Base-by-base conservation (phyloP, 441 rosid species). In the Pelargonium citronellum region DNA sequence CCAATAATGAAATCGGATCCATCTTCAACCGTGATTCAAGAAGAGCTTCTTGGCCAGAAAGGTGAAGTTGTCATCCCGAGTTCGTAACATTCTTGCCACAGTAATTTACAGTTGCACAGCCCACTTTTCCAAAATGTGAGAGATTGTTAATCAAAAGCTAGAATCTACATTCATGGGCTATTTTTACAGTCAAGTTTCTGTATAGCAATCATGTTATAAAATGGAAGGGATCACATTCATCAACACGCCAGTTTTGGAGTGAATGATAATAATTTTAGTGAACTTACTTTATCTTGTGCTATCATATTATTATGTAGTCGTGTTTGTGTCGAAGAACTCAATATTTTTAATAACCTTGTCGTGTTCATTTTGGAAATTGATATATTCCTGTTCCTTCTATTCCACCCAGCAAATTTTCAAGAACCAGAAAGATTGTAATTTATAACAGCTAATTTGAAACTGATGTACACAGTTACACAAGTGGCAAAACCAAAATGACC, bases 61-160 rank as follows among this genome's bases (percentile, higher is more conserved):
- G 84, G 80, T 69, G 89, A 87, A 80, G 88, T 83, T 73, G 90
- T 63, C 78, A 58, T 68, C 77, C 88, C 72, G 83, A 27, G 13
- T 62, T 10, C 20, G 8, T 9, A 20, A 24, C 30, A 16, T 17
- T 19, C 12, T 24, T 20, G 37, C 64, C 27, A 24, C 41, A 22
- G 27, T 22, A 60, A 37, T 22, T 20, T 0, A 62, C 16, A 46
- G 10, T 9, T 44, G 10, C 49, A 44, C 49, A 44, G 49, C 13
- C 13, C 10, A 44, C 13, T 44, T 11, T 1, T 44, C 49, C 13
- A 2, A 44, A 44, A 9, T 44, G 49, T 9, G 3, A 44, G 44
- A 8, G 49, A 34, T 3, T 34, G 39, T 34, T 34, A 39, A 39
- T 46, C 51, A 46, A 46, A 46, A 10, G 13, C 51, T 46, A 46